Evolutionary conservation across 768 basidiomycete species (phyloP).

Genomic region (Coprinopsis cinerea): DNA sequence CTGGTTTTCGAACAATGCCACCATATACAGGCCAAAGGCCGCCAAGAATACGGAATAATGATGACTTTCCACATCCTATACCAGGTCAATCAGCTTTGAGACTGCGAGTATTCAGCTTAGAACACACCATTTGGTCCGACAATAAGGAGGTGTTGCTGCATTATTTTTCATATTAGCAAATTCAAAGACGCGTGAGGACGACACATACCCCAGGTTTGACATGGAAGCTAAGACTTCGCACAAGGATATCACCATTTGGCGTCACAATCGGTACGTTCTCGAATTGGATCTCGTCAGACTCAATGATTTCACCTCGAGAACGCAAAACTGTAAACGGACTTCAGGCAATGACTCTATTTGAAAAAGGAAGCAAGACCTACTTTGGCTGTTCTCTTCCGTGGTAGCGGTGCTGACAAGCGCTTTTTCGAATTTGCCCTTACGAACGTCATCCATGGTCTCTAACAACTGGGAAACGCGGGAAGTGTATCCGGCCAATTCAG

Average conservation of each 20-base stretch:
- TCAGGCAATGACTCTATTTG: not conserved
- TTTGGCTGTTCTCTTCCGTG: slow-evolving; percentile 66
- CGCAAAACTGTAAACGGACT: slow-evolving; percentile 51
- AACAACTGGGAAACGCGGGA: slow-evolving; percentile 83
- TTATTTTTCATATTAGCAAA: slow-evolving; percentile 8
- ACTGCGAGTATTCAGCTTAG: not conserved
- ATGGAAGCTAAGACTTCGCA: slow-evolving; percentile 79
- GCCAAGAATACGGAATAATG: slow-evolving; percentile 91
- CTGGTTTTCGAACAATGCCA: slow-evolving; percentile 85
- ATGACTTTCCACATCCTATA: slow-evolving; percentile 80
- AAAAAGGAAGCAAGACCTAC: slow-evolving; percentile 44
- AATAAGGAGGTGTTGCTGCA: slow-evolving; percentile 85
- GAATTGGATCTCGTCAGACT: slow-evolving; percentile 87
- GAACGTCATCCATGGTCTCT: slow-evolving; percentile 86
- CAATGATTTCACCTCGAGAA: slow-evolving; percentile 72
- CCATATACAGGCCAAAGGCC: slow-evolving; percentile 89
- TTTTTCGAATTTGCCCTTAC: slow-evolving; percentile 83
- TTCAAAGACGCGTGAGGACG: not conserved
- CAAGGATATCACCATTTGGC: slow-evolving; percentile 90
- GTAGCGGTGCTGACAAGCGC: slow-evolving; percentile 71
- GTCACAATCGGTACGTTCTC: slow-evolving; percentile 93
- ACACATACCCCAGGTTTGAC: slow-evolving; percentile 75
- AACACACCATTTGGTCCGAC: slow-evolving; percentile 85
- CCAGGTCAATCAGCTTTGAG: slow-evolving; percentile 4
- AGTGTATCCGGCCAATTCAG: slow-evolving; percentile 95